phyloP scores from a whole-genome alignment of 805 yeast species.

The Danielia oregonensis region DNA sequence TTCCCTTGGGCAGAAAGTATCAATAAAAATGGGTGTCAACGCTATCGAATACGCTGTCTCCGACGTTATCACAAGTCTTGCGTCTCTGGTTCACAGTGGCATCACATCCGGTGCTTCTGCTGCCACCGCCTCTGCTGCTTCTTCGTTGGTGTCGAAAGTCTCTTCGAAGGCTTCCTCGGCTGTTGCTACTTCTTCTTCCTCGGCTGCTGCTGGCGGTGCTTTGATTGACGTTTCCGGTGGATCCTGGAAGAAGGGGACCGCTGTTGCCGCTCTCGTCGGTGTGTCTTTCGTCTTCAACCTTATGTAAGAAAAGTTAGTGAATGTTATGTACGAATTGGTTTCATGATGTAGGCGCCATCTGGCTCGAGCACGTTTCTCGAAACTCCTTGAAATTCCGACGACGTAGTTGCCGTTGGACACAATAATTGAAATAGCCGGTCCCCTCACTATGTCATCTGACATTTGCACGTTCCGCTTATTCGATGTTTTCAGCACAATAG shows the following conservation, averaged over 20 bases:
- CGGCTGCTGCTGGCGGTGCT: constrained; percentile 10
- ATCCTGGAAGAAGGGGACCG: constrained; percentile 36
- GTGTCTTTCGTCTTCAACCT: constrained; percentile 31
- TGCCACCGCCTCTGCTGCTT: constrained; percentile 9
- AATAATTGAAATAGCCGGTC: too few species aligned
- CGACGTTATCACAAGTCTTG: constrained; percentile 5
- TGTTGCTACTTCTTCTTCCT: constrained; percentile 13
- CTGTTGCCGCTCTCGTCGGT: constrained; percentile 35
- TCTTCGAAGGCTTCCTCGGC: constrained; percentile 4
- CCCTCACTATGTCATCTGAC: too few species aligned
- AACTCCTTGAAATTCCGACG: too few species aligned
- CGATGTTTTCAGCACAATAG: too few species aligned
- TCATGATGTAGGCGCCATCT: too few species aligned
- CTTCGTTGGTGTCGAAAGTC: constrained; percentile 9
- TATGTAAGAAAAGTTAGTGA: constrained; percentile 6
- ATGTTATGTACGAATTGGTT: too few species aligned
- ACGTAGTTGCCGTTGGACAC: too few species aligned
- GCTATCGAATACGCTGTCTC: constrained; percentile 29
- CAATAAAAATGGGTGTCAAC: constrained; percentile 27
- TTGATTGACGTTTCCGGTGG: constrained; percentile 16
- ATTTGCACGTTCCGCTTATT: too few species aligned
- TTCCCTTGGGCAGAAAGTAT: too few species aligned
- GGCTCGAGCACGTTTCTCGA: too few species aligned
- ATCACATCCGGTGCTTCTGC: constrained; percentile 2
- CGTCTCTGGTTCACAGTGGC: constrained; percentile 1